A percentile compares a stretch with the other conserved stretches of the same genome.
Conservation (phyloP, 495 filamentous ascomycete genomes). For the Penicillium chermesinum region DNA sequence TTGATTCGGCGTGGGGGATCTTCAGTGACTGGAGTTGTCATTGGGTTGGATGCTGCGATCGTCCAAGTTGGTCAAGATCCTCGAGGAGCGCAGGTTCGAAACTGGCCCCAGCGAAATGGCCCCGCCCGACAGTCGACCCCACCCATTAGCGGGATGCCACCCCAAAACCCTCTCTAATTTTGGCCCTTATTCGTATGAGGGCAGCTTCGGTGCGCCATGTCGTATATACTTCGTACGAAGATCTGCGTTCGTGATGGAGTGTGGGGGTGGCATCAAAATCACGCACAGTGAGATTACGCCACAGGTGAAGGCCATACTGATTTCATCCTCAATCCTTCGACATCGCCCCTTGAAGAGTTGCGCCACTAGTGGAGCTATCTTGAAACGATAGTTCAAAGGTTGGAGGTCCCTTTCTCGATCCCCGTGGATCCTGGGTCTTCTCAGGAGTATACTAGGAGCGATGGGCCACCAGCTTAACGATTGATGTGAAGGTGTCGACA, state of each 20-base stretch:
- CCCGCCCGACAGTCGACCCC: neutral
- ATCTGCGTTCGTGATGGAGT: neutral
- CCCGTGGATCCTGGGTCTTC: too few relatives aligned
- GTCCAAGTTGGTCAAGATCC: neutral
- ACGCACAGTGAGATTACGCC: neutral
- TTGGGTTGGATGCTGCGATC: neutral
- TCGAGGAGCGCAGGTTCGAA: neutral
- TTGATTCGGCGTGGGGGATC: neutral
- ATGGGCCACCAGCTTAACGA: too few relatives aligned
- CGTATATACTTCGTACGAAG: too few relatives aligned
- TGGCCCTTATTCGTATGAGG: too few relatives aligned
- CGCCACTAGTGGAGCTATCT: neutral
- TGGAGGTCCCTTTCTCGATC: neutral
- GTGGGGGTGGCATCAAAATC: neutral
- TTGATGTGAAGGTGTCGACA: too few relatives aligned
- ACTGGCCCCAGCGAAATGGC: neutral
- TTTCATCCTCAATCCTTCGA: neutral
- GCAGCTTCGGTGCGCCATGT: too few relatives aligned
- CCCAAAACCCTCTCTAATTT: too few relatives aligned
- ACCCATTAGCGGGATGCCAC: neutral
- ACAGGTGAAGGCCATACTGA: neutral
- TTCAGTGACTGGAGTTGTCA: neutral
- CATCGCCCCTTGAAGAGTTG: neutral
- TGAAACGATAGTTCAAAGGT: neutral
- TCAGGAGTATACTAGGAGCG: too few relatives aligned